phyloP scores from a whole-genome alignment of 176 grass and related monocot species.

The Pontederia paniculata region DNA sequence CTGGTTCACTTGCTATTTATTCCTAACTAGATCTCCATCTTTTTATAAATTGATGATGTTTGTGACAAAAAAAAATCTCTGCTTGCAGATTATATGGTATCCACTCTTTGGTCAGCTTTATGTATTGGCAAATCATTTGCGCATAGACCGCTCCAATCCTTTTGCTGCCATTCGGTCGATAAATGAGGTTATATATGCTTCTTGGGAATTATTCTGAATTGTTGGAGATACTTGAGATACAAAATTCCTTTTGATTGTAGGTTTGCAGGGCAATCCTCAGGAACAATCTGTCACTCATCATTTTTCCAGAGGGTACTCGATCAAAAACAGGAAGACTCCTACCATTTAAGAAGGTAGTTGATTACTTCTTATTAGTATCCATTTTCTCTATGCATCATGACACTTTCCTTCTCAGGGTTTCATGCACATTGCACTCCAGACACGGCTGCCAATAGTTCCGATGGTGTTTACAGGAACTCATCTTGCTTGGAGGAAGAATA shows the following conservation, averaged over 20 bases:
- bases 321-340: slow-evolving; percentile 34
- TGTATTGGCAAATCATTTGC: slow-evolving; percentile 43
- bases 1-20: not conserved
- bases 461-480: slow-evolving; percentile 36
- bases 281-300: slow-evolving; percentile 37
- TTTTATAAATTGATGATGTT: too few relatives aligned
- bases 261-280: slow-evolving; percentile 14
- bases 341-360: slow-evolving; percentile 48
- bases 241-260: not conserved
- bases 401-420: slow-evolving; percentile 25
- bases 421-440: slow-evolving; percentile 39
- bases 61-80: not conserved
- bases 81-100: slow-evolving; percentile 42
- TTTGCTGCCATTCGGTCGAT: slow-evolving; percentile 33
- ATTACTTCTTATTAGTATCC: too few relatives aligned
- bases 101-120: slow-evolving; percentile 41
- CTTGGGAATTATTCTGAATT: not conserved
- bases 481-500: slow-evolving; percentile 41
- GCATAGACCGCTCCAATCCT: slow-evolving; percentile 47
- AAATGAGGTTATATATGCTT: slow-evolving; percentile 27
- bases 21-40: not conserved
- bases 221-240: not conserved
- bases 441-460: slow-evolving; percentile 32
- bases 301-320: slow-evolving; percentile 49
- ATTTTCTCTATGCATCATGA: too few relatives aligned